Evolutionary conservation across 164 flowering plant species (phyloP).

Genomic region (Piper longum): DNA sequence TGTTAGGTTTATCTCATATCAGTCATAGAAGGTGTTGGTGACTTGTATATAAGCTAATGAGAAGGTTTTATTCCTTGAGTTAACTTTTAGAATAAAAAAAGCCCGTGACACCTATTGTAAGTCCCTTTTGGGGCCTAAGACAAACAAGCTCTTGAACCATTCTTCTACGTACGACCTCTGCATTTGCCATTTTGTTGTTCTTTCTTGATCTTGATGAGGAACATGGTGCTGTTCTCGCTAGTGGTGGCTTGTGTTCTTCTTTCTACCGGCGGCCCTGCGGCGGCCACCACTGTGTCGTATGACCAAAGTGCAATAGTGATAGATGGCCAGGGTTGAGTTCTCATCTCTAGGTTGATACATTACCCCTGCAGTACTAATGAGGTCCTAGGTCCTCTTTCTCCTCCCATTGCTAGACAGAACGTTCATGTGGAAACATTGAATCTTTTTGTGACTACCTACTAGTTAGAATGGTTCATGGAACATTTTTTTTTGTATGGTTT

Average conservation of each 20-base stretch:
- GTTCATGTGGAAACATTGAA: too few species aligned
- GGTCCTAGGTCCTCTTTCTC: conserved; percentile 19
- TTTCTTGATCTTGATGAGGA: not conserved
- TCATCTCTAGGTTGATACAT: conserved; percentile 87
- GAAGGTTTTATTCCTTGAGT: too few species aligned
- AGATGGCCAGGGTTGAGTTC: conserved; percentile 56
- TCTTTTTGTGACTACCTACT: too few species aligned
- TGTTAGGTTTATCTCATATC: too few species aligned
- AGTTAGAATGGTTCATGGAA: not conserved
- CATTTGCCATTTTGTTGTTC: not conserved
- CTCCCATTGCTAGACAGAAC: not conserved
- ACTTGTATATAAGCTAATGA: too few species aligned
- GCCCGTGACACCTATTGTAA: too few species aligned
- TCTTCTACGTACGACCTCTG: too few species aligned
- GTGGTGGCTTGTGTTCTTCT: not conserved
- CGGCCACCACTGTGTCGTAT: conserved; percentile 33
- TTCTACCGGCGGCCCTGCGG: not conserved
- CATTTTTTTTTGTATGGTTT: not conserved
- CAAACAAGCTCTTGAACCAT: not conserved
- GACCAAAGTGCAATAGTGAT: conserved; percentile 63
- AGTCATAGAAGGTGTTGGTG: too few species aligned
- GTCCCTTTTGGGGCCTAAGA: too few species aligned
- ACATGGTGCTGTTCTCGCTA: not conserved
- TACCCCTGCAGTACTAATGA: conserved; percentile 94
- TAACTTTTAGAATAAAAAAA: too few species aligned